A percentile compares a stretch with the other conserved stretches of the same genome.
These are phyloP conservation scores for Russula abietina DNA, from an alignment of 768 basidiomycete genomes.

Conservation along the genomic window DNA sequence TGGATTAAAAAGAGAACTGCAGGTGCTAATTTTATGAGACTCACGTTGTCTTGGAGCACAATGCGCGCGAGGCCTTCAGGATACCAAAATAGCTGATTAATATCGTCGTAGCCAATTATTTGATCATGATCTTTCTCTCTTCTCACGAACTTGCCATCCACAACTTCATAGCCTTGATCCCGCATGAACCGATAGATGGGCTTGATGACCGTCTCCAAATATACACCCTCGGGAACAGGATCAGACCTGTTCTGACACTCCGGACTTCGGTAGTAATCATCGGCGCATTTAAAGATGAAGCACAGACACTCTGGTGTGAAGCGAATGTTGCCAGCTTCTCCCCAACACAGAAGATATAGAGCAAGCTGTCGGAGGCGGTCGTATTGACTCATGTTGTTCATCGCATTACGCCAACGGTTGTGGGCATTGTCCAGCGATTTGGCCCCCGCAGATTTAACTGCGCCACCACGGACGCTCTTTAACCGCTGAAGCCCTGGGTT, in stretches of 20 bases:
- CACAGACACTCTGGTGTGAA: constrained; percentile 96
- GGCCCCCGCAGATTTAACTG: constrained; percentile 45
- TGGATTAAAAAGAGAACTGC: constrained; percentile 2
- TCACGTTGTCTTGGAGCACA: constrained; percentile 77
- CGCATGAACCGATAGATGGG: constrained; percentile 94
- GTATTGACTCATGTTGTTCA: constrained; percentile 99
- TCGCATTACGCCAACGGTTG: constrained; percentile 94
- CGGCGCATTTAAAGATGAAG: constrained; percentile 99
- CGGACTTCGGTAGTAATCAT: constrained; percentile 97
- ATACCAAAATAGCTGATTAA: constrained; percentile 99
- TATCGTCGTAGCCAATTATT: constrained; percentile 99
- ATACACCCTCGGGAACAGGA: constrained; percentile 90
- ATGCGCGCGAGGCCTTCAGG: constrained; percentile 96
- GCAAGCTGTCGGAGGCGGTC: constrained; percentile 96
- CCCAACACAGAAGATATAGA: constrained; percentile 95
- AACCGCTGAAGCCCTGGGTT: constrained; percentile 90
- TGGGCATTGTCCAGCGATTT: constrained; percentile 93
- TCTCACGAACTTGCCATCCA: constrained; percentile 91
- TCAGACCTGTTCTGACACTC: constrained; percentile 95
- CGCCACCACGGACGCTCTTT: constrained; percentile 67
- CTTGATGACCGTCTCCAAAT: constrained; percentile 86
- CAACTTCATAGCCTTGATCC: constrained; percentile 94
- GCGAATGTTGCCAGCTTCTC: constrained; percentile 94
- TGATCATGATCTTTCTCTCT: constrained; percentile 92
- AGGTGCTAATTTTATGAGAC: constrained; percentile 27